Evolutionary conservation across 106 monocot genomes (phyloP).

Genomic region (Acorus calamus): DNA sequence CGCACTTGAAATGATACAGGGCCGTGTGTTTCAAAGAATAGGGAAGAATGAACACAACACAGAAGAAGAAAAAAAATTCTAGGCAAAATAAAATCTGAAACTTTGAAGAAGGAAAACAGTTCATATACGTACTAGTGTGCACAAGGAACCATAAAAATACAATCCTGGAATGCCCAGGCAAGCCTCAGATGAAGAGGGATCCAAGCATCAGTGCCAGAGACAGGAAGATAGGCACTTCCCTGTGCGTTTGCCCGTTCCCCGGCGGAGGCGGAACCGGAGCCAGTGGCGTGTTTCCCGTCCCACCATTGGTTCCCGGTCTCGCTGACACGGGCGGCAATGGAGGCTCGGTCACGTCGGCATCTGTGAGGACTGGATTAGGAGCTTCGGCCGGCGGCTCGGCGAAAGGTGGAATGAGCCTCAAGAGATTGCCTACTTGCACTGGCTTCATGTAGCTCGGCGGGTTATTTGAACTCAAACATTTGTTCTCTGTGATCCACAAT

Average conservation of each 20-base stretch:
- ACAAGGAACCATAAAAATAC: neutral
- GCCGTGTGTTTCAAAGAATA: neutral
- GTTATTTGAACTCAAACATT: slow-evolving; percentile 29
- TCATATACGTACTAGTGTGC: too few species aligned
- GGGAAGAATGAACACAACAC: neutral
- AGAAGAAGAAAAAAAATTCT: neutral
- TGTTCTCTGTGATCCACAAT: slow-evolving; percentile 22
- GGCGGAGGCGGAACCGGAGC: slow-evolving; percentile 8
- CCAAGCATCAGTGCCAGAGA: slow-evolving; percentile 1
- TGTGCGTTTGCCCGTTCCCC: neutral
- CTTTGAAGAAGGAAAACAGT: too few species aligned
- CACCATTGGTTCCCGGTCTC: neutral
- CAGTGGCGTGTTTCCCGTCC: slow-evolving; percentile 4
- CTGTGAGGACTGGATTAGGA: slow-evolving; percentile 33
- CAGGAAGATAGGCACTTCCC: neutral
- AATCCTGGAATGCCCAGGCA: neutral
- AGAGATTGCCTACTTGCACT: slow-evolving; percentile 18
- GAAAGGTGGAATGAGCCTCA: neutral
- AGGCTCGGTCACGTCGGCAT: slow-evolving; percentile 42
- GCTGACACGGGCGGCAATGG: slow-evolving; percentile 33
- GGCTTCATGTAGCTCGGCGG: slow-evolving; percentile 29
- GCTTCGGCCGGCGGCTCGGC: slow-evolving; percentile 28
- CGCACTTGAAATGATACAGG: too few species aligned
- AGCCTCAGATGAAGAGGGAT: slow-evolving; percentile 1
- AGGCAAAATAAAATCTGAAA: neutral